Base-by-base conservation (phyloP, 2,329 filamentous ascomycete species). In the Juglanconis sp. region DNA sequence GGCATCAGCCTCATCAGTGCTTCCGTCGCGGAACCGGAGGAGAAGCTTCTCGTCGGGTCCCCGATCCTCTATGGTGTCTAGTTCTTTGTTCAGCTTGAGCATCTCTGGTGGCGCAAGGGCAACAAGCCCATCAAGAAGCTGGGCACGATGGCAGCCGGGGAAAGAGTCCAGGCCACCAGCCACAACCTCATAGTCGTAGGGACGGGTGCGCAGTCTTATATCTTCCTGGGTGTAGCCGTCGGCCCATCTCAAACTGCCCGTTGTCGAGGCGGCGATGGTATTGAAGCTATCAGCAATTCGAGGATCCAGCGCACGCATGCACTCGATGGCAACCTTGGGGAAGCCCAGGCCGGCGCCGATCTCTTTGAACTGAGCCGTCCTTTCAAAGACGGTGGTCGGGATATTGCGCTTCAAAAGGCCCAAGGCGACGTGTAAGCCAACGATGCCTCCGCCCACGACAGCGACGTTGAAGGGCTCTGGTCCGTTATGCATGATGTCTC, bases 11-110 rank as follows among this genome's bases (percentile, higher is more conserved):
- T 68, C 64, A 2, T 72, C 74, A 0, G 69, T 72, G 0, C 73
- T 73, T 0, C 76, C 76, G 44, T 80, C 78, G 0, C 68, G 62
- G 55, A 79, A 79, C n/a, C 35, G 65, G 50, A 79, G 65, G 2
- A 63, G 7, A 15, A 72, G 60, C 40, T 68, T 68, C 2, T 67
- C 68, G 3, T 65, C 63, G 9, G 54, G 44, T 3, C 56, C 59
- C 10, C 69, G 50, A 10, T 48, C 54, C 31, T 48, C 61, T 24
- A 63, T n/a, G 30, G 31, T 34, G 8, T 44, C 46, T 3, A 66
- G 53, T 5, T 48, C 44, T 49, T 65, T 65, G n/a, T 48, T 48
- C 3, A 65, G 52, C 1, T 48, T 56, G 24, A 63, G 38, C 13
- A 51, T 56, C 9, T 59, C 42, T 3, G 59, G 13, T 3, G 64